These are phyloP conservation scores for Fragosphaeria purpurea DNA, from an alignment of 2,329 filamentous ascomycete genomes.

Conservation along the genomic window DNA sequence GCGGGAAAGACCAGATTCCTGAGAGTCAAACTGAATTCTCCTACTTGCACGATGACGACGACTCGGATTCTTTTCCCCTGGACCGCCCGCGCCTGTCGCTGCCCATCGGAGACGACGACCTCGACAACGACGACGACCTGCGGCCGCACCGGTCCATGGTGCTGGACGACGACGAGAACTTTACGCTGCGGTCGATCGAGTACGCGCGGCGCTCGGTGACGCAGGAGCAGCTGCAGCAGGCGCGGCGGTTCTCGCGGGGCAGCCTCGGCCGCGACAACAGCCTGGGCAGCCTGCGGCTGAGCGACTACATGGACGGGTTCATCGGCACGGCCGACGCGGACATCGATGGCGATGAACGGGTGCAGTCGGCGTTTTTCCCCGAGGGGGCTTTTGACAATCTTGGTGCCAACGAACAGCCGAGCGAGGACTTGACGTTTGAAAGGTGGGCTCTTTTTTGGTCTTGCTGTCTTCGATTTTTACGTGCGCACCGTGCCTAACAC, in stretches of 20 bases:
- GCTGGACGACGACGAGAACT: slow-evolving; percentile 36
- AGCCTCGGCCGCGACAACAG: slow-evolving; percentile 45
- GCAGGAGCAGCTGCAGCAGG: slow-evolving; percentile 27
- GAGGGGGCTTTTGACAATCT: slow-evolving; percentile 33
- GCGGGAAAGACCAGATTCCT: not conserved
- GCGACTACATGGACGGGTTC: slow-evolving; percentile 35
- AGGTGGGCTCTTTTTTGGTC: slow-evolving; percentile 20
- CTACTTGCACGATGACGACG: slow-evolving; percentile 34
- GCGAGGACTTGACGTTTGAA: slow-evolving; percentile 33
- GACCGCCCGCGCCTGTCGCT: slow-evolving; percentile 46
- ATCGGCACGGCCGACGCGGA: slow-evolving; percentile 17
- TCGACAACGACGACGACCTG: slow-evolving; percentile 40
- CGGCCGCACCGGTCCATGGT: slow-evolving; percentile 43
- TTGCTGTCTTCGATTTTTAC: not conserved
- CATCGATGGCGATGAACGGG: slow-evolving; percentile 28
- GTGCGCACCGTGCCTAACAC: too few species aligned
- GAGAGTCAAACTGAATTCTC: not conserved
- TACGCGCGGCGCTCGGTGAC: slow-evolving; percentile 42
- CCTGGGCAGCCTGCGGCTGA: slow-evolving; percentile 42
- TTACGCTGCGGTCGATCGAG: slow-evolving; percentile 50
- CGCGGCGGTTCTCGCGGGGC: slow-evolving; percentile 37
- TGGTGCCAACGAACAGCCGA: slow-evolving; percentile 25
- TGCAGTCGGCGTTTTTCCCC: slow-evolving; percentile 44
- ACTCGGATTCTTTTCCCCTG: slow-evolving; percentile 40
- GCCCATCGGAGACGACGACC: slow-evolving; percentile 39